Evolutionary conservation across 768 basidiomycete species (phyloP), one percentile per base, ranked within the genome.

Genomic region (Chiua virens): DNA sequence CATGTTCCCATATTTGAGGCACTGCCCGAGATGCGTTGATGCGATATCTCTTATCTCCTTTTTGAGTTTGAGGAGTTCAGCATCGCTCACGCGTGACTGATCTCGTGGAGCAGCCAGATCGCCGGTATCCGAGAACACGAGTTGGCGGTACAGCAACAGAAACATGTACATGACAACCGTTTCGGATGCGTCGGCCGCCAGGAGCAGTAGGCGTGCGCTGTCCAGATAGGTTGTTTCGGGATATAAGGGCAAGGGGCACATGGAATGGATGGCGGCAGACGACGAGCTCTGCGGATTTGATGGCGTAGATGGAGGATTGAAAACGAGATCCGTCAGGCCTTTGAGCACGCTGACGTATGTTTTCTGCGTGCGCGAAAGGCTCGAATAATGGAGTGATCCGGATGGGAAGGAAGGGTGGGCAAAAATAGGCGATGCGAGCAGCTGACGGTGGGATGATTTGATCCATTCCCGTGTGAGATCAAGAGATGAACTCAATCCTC

Each of bases 181-280:
- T 59, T 95, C 92, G 25, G 82, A 78, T 0, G 85, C 85, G 53
- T 96, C 93, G 37, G 80, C 74, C 57, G 80, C 80, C 54, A 92
- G 78, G 21, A 76, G 75, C 22, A 77, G 67, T 11, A 94, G 73
- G 25, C 92, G 87, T 38, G 80, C 72, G 51, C 78, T 81, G 72
- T 94, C 92, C 46, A 95, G 82, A 66, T 89, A 88, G 5, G 85
- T 74, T 5, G 90, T 91, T 72, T 94, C 92, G 6, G 86, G 90
- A 69, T 78, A 83, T 34, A 70, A 69, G 47, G 77, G 71, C 30
- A 76, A 67, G 41, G 71, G 66, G 20, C 66, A 64, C 47, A 64
- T 52, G 59, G 54, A 49, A 58, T 51, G 69, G 52, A 66, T 67
- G 11, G 76, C 68, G 10, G 65, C 47, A 42, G 62, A 59, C 40